A percentile compares a stretch with the other conserved stretches of the same genome.
Evolutionary conservation across 2,329 filamentous ascomycete species (phyloP).

Genomic region (Tolypocladium capitatum): DNA sequence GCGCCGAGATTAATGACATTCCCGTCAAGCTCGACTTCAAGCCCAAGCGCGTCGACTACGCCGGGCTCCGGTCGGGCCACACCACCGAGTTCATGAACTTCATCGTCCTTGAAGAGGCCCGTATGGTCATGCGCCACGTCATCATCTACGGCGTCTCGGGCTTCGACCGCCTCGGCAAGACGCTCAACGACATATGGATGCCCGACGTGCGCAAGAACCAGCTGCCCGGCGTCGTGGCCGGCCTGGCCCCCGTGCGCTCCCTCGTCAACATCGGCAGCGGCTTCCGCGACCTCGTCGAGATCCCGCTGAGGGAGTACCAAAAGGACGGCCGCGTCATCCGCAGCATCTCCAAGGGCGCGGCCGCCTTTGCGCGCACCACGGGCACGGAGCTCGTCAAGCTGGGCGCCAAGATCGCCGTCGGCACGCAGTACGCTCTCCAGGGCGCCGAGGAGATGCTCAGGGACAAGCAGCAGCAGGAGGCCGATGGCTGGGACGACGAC

Average conservation of each 20-base stretch:
- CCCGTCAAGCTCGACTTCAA: constrained; percentile 87
- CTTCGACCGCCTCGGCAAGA: constrained; percentile 80
- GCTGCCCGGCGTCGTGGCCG: constrained; percentile 75
- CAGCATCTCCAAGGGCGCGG: constrained; percentile 80
- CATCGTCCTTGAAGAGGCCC: constrained; percentile 75
- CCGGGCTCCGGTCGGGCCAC: constrained; percentile 77
- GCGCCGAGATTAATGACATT: constrained; percentile 74
- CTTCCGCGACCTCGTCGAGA: constrained; percentile 71
- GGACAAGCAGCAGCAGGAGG: constrained; percentile 24
- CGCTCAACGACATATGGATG: constrained; percentile 92
- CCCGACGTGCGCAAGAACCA: constrained; percentile 84
- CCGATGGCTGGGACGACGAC: constrained; percentile 41
- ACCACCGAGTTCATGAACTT: constrained; percentile 99
- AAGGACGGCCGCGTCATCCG: constrained; percentile 89
- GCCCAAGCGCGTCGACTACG: constrained; percentile 94
- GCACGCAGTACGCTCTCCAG: constrained; percentile 85
- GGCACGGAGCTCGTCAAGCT: constrained; percentile 89
- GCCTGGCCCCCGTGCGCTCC: constrained; percentile 77
- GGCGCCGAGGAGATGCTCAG: constrained; percentile 71
- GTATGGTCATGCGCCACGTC: constrained; percentile 73
- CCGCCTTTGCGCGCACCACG: constrained; percentile 83
- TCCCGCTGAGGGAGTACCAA: constrained; percentile 83
- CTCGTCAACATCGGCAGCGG: constrained; percentile 85
- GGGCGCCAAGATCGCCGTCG: constrained; percentile 86
- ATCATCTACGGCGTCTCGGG: constrained; percentile 89